phyloP scores from a whole-genome alignment of 805 yeast species.

The Cyberlindnera saturnus region DNA sequence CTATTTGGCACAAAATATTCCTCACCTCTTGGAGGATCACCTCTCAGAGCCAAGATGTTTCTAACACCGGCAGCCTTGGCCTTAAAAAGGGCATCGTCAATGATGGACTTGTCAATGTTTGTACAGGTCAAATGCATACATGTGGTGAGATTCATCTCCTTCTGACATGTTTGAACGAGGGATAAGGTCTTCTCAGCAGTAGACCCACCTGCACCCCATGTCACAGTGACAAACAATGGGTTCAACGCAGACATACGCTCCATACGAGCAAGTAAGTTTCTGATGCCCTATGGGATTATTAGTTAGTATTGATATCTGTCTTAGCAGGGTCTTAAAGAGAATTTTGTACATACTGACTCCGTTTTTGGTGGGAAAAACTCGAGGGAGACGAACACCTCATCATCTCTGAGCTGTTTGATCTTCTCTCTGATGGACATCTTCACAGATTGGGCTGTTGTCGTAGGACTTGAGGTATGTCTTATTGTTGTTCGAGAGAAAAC shows the following conservation, averaged over 20 bases:
- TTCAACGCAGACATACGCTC: constrained; percentile 83
- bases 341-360: constrained; percentile 38
- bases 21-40: constrained; percentile 85
- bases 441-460: constrained; percentile 20
- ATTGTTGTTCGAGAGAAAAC: background rate
- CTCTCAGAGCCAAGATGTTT: constrained; percentile 88
- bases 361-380: constrained; percentile 99
- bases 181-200: constrained; percentile 83
- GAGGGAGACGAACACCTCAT: constrained; percentile 68
- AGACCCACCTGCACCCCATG: constrained; percentile 99
- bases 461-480: background rate
- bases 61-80: constrained; percentile 78
- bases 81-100: constrained; percentile 69
- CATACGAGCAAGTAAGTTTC: constrained; percentile 80
- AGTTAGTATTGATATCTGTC: constrained; percentile 3
- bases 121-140: constrained; percentile 96
- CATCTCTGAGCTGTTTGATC: constrained; percentile 40
- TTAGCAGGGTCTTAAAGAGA: background rate
- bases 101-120: constrained; percentile 69
- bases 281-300: constrained; percentile 46
- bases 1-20: constrained; percentile 47
- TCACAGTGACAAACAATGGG: constrained; percentile 85
- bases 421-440: constrained; percentile 37
- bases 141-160: constrained; percentile 75
- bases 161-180: constrained; percentile 70